Evolutionary conservation across 75 land plant species (phyloP).

Genomic region (Gnetum montanum): DNA sequence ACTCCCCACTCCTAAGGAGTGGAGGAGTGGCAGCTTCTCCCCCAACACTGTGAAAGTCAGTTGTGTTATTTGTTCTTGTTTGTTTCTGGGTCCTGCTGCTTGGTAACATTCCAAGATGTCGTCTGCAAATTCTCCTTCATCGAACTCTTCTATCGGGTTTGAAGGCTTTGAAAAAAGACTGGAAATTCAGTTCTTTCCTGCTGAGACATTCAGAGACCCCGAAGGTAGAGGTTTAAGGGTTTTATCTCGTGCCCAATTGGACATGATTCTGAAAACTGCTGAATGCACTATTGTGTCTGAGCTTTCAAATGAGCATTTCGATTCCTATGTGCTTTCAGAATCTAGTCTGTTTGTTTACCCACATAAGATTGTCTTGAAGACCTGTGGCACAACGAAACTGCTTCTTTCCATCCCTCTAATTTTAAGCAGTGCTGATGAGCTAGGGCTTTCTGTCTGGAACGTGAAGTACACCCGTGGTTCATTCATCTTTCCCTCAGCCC

Average conservation of each 20-base stretch:
- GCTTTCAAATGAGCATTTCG: constrained; percentile 37
- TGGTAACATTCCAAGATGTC: neutral
- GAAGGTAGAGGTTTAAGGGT: constrained; percentile 39
- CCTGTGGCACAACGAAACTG: constrained; percentile 67
- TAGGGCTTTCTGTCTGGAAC: constrained; percentile 22
- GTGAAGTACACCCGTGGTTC: constrained; percentile 48
- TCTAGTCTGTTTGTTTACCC: constrained; percentile 66
- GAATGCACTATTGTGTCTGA: constrained; percentile 58
- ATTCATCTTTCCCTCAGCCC: constrained; percentile 49
- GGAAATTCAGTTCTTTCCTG: constrained; percentile 41
- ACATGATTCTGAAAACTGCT: constrained; percentile 35
- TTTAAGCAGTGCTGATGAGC: constrained; percentile 15
- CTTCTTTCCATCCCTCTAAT: constrained; percentile 40
- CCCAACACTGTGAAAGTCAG: neutral
- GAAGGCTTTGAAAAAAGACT: constrained; percentile 69
- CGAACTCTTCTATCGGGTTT: constrained; percentile 41
- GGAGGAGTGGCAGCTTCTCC: constrained; percentile 8
- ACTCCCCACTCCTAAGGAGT: constrained; percentile 6
- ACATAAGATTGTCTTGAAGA: constrained; percentile 46
- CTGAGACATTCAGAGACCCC: constrained; percentile 32
- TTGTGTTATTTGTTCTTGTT: neutral
- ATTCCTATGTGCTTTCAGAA: constrained; percentile 68
- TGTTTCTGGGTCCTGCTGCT: neutral
- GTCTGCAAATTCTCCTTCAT: constrained; percentile 5
- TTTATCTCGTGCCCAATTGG: constrained; percentile 34